A percentile compares a stretch with the other conserved stretches of the same genome.
phyloP scores from a whole-genome alignment of 2,329 filamentous ascomycete genomes.

The Colletotrichum siamense region DNA sequence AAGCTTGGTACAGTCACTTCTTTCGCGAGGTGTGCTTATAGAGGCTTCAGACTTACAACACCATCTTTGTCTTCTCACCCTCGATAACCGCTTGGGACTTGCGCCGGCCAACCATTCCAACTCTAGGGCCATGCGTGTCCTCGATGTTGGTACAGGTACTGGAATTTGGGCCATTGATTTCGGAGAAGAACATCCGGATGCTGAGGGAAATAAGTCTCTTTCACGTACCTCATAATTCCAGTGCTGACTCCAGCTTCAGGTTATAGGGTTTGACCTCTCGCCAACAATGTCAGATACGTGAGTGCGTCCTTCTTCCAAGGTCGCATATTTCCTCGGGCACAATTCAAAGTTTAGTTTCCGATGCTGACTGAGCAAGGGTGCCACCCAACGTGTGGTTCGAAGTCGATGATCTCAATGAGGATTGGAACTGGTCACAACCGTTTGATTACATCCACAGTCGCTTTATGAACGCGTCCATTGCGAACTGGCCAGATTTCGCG shows the following conservation, averaged over 20 bases:
- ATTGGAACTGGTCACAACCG: constrained; percentile 37
- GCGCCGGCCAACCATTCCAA: background rate
- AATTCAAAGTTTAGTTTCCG: too few species aligned
- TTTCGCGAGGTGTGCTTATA: background rate
- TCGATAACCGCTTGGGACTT: constrained; percentile 28
- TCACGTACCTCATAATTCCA: too few species aligned
- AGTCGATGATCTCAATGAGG: constrained; percentile 38
- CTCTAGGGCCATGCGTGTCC: constrained; percentile 9
- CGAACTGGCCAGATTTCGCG: too few species aligned
- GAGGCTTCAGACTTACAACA: constrained; percentile 50
- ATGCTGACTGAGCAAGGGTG: constrained; percentile 21
- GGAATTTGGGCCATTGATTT: constrained; percentile 28
- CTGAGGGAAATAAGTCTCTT: too few species aligned
- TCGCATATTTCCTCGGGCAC: too few species aligned
- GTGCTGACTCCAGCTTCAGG: too few species aligned
- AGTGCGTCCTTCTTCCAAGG: background rate
- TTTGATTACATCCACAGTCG: constrained; percentile 67
- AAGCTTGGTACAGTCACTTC: constrained; percentile 14
- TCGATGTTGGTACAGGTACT: constrained; percentile 28
- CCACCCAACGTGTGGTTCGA: constrained; percentile 43
- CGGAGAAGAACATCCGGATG: constrained; percentile 39
- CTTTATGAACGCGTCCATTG: constrained; percentile 55
- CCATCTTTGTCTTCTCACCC: constrained; percentile 53
- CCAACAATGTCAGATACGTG: constrained; percentile 44
- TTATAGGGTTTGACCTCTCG: constrained; percentile 43